Evolutionary conservation across 2,329 filamentous ascomycete species (phyloP).

Genomic region (Calycina marina): DNA sequence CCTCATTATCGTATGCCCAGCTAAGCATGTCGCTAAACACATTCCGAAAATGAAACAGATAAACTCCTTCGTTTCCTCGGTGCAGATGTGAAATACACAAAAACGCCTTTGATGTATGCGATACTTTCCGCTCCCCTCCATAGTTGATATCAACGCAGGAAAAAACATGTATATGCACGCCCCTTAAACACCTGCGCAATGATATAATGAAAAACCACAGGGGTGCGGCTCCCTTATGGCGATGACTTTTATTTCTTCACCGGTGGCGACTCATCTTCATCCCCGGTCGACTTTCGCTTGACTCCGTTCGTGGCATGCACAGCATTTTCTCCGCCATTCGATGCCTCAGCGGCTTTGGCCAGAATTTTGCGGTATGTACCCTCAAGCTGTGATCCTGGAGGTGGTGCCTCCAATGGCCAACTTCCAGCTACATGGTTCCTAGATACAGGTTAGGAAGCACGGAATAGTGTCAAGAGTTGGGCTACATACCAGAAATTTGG

Average conservation of each 20-base stretch:
- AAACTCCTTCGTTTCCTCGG: too few species aligned
- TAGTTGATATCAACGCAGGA: too few species aligned
- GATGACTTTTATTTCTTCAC: not conserved
- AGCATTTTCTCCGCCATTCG: not conserved
- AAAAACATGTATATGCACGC: too few species aligned
- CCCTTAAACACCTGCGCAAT: constrained; percentile 2
- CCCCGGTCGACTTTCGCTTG: constrained; percentile 3
- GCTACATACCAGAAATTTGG: constrained; percentile 20
- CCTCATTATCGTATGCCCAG: too few species aligned
- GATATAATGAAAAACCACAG: not conserved
- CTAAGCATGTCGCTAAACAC: too few species aligned
- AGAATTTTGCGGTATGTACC: constrained; percentile 20
- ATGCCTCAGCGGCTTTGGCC: constrained; percentile 12
- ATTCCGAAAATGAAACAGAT: too few species aligned
- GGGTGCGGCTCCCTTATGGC: not conserved
- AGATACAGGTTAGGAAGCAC: constrained; percentile 8
- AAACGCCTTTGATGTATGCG: too few species aligned
- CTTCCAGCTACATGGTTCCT: constrained; percentile 22
- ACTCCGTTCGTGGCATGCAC: constrained; percentile 2
- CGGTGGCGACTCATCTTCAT: constrained; percentile 8
- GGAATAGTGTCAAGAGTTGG: not conserved
- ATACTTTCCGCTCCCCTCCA: too few species aligned
- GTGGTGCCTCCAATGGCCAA: constrained; percentile 20
- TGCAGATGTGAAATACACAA: too few species aligned
- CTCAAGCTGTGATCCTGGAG: constrained; percentile 16